phyloP scores from a whole-genome alignment of 1,284 basidiomycete genomes.

The Ustilago xerochloae region DNA sequence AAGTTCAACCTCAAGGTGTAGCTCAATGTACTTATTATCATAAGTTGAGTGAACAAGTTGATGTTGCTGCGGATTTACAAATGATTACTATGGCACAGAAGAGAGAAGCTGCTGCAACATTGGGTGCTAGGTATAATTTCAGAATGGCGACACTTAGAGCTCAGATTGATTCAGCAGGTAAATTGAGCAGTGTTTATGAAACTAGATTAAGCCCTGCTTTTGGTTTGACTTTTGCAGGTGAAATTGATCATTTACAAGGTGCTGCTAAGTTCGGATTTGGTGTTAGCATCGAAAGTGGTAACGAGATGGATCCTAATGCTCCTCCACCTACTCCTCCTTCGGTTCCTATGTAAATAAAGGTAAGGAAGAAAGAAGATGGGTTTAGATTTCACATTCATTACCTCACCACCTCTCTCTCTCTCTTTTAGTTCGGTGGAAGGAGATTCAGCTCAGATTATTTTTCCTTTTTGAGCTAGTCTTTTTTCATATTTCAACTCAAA shows the following conservation, averaged over 20 bases:
- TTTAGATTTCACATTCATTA: background rate
- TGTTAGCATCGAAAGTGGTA: conserved; percentile 85
- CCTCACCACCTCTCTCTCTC: background rate
- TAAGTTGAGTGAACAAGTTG: conserved; percentile 93
- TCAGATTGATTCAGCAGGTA: conserved; percentile 70
- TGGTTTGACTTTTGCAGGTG: conserved; percentile 91
- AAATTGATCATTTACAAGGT: conserved; percentile 95
- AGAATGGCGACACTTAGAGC: conserved; percentile 78
- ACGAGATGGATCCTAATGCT: conserved; percentile 62
- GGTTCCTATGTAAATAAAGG: conserved; percentile 67
- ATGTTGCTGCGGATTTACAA: conserved; percentile 94
- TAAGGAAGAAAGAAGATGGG: no score
- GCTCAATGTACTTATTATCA: conserved; percentile 97
- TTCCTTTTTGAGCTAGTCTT: no score
- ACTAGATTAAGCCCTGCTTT: conserved; percentile 95
- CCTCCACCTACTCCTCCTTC: conserved; percentile 62
- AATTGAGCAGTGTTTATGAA: conserved; percentile 93
- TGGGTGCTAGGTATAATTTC: conserved; percentile 97
- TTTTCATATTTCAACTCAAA: no score
- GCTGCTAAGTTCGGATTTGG: conserved; percentile 94
- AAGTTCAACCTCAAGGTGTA: conserved; percentile 83
- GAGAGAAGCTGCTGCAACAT: conserved; percentile 88
- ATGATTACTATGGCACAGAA: conserved; percentile 75
- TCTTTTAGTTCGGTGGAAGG: background rate
- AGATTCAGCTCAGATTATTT: no score